Evolutionary conservation across 2,329 filamentous ascomycete genomes (phyloP).

Genomic region (Pestalotiopsis sp.): DNA sequence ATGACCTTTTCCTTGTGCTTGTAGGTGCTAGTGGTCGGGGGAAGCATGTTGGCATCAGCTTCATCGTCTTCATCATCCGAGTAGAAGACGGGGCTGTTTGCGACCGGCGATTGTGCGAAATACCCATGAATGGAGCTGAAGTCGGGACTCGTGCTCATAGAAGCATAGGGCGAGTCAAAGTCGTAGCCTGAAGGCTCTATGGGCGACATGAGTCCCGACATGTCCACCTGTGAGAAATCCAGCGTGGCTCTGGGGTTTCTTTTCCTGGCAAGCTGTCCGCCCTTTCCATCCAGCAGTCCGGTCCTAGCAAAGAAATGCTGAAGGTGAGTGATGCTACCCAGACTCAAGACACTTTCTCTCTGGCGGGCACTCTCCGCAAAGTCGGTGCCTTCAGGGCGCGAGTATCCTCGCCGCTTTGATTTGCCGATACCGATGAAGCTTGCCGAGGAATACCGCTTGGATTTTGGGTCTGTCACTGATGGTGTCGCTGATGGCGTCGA

Average conservation of each 20-base stretch:
- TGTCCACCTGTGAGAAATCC: conserved; percentile 58
- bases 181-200: conserved; percentile 46
- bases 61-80: conserved; percentile 64
- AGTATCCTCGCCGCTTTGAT: conserved; percentile 74
- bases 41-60: conserved; percentile 78
- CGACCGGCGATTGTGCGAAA: conserved; percentile 51
- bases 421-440: conserved; percentile 40
- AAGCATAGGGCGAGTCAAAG: conserved; percentile 62
- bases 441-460: conserved; percentile 50
- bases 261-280: conserved; percentile 79
- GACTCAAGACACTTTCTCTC: conserved; percentile 91
- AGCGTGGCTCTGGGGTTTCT: conserved; percentile 62
- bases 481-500: conserved; percentile 47
- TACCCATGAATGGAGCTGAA: conserved; percentile 40
- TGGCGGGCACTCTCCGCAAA: conserved; percentile 90
- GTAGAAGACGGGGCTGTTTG: conserved; percentile 48
- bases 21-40: conserved; percentile 97
- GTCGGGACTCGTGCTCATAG: conserved; percentile 63
- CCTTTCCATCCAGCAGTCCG: conserved; percentile 90
- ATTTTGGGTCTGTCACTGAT: conserved; percentile 44
- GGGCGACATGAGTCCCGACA: conserved; percentile 40
- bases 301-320: conserved; percentile 99
- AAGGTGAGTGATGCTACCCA: conserved; percentile 95
- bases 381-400: conserved; percentile 82
- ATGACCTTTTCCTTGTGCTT: conserved; percentile 81